Conservation (phyloP, 2,329 filamentous ascomycete genomes). For the Periconia sp. region DNA sequence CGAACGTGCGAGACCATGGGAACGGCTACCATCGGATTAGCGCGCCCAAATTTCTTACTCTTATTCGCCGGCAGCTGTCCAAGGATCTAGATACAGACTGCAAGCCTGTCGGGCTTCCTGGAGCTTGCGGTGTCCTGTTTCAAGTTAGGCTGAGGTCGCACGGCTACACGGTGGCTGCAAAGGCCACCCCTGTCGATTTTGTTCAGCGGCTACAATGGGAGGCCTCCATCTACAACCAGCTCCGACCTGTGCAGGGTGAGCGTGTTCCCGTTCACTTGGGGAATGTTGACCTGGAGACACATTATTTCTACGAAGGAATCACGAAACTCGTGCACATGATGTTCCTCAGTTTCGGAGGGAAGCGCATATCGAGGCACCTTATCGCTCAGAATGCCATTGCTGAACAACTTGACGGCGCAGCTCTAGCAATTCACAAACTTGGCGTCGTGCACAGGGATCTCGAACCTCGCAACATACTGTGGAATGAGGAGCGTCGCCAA, state of each 20-base stretch:
- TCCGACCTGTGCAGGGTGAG: constrained; percentile 20
- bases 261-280: constrained; percentile 26
- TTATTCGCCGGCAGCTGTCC: too few relatives aligned
- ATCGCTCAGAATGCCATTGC: constrained; percentile 11
- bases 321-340: constrained; percentile 16
- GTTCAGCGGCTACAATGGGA: constrained; percentile 16
- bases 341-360: constrained; percentile 25
- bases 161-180: constrained; percentile 37
- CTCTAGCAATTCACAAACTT: constrained; percentile 11
- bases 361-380: constrained; percentile 10
- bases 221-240: constrained; percentile 19
- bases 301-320: constrained; percentile 24
- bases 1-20: too few relatives aligned
- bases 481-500: constrained; percentile 10
- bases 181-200: constrained; percentile 38
- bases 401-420: constrained; percentile 7
- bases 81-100: too few relatives aligned
- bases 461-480: constrained; percentile 20
- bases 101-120: too few relatives aligned
- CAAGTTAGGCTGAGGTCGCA: too few relatives aligned
- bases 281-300: constrained; percentile 17
- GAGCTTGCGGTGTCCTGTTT: too few relatives aligned
- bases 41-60: too few relatives aligned
- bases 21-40: too few relatives aligned
- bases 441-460: constrained; percentile 20